Evolutionary conservation across 345 rosid genomes (phyloP), one percentile per base, ranked within the genome.

Genomic region (Kernera saxatilis): DNA sequence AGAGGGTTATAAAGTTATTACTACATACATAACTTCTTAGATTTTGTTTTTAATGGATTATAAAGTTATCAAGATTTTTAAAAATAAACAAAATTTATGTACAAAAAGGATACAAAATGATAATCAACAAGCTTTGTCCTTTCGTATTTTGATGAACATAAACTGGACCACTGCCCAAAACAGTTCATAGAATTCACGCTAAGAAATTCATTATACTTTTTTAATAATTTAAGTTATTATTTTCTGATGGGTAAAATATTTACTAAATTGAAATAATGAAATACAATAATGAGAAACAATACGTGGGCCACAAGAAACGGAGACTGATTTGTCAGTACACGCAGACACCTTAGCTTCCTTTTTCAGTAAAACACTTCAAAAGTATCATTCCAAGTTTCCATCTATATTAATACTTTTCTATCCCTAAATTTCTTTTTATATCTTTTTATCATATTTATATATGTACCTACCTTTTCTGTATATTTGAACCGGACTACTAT

Each of bases 231-330:
- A 43, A 23, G 15, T 22, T 49, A 23, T 22, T 58, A 35, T 48
- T 11, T 5, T 58, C 5, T 18, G 17, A 14, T 48, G 58, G 59
- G 25, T 39, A 49, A 37, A 26, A 52, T 22, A 54, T 17, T 17
- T 10, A 14, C 2, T 21, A 17, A 26, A 62, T 6, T 39, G 43
- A 30, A 50, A 49, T 67, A 54, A 35, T 57, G 29, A 27, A n/a
- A 51, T 68, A 35, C 50, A 69, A 74, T 50, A 69, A 63, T 57
- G 49, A 14, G 55, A 49, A 63, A 41, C 65, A 26, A 68, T 30
- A 61, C 65, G 72, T 58, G 79, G 69, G 65, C 75, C 75, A 60
- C 71, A 70, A 70, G 75, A 29, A 64, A 69, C 15, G 64, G 61
- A 72, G 64, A 60, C 51, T 61, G 63, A 67, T 45, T 45, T 73